These are phyloP conservation scores for Tulasnella sp. DNA, from an alignment of 768 basidiomycete species.

Conservation along the genomic window DNA sequence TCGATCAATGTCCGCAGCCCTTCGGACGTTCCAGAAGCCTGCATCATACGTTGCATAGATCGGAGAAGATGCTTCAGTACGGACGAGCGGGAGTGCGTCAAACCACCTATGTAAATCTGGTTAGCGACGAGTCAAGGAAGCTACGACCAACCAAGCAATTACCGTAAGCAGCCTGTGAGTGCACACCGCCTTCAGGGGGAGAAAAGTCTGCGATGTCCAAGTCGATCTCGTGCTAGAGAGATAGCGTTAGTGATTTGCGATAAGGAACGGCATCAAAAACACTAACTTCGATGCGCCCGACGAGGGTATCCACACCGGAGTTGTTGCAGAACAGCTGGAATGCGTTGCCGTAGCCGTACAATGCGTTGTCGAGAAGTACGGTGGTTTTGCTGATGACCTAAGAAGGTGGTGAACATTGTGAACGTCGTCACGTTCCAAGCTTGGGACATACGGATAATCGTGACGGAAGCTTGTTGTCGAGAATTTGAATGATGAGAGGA, in stretches of 20 bases:
- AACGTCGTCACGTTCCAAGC: not conserved
- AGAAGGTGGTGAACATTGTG: not conserved
- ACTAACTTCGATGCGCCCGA: conserved; percentile 75
- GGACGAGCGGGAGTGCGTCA: conserved; percentile 62
- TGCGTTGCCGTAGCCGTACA: conserved; percentile 81
- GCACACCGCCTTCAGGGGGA: conserved; percentile 31
- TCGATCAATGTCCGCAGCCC: conserved; percentile 92
- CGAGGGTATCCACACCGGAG: conserved; percentile 73
- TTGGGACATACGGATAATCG: conserved; percentile 40
- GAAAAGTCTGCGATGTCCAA: conserved; percentile 48
- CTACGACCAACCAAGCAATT: conserved; percentile 16
- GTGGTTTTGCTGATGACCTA: conserved; percentile 74
- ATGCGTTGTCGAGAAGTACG: conserved; percentile 83
- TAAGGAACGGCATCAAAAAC: not conserved
- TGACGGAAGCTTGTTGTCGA: conserved; percentile 61
- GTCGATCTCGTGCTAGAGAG: conserved; percentile 51
- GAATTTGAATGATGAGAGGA: conserved; percentile 76
- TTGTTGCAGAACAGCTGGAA: conserved; percentile 78
- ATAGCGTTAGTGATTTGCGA: not conserved
- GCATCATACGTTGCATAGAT: conserved; percentile 96
- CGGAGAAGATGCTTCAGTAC: conserved; percentile 83
- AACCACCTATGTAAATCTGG: conserved; percentile 37
- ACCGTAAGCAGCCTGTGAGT: conserved; percentile 45
- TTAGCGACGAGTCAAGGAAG: conserved; percentile 3
- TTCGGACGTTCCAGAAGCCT: conserved; percentile 85